phyloP scores from a whole-genome alignment of 2,329 filamentous ascomycete species.

The Aulographum hederae region DNA sequence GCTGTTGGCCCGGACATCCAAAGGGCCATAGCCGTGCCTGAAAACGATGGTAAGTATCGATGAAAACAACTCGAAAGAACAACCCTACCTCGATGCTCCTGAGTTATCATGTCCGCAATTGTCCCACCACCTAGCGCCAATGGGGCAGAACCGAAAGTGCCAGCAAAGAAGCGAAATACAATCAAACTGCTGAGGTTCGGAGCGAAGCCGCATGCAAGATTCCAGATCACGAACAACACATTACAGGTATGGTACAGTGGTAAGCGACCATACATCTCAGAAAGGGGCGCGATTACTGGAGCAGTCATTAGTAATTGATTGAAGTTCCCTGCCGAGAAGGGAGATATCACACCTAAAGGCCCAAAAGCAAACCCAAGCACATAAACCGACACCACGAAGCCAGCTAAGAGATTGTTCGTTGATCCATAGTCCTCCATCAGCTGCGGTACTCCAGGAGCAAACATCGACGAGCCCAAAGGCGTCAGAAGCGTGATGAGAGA shows the following conservation, averaged over 20 bases:
- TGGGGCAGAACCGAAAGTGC: slow-evolving; percentile 5
- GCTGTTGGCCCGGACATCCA: too few relatives aligned
- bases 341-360: slow-evolving; percentile 1
- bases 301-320: slow-evolving; percentile 1
- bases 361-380: neutral
- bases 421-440: slow-evolving; percentile 4
- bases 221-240: slow-evolving; percentile 2
- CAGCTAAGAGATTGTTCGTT: slow-evolving; percentile 4
- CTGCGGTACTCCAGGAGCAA: slow-evolving; percentile 7
- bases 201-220: slow-evolving; percentile 2
- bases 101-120: slow-evolving; percentile 7
- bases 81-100: slow-evolving; percentile 7
- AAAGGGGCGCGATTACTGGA: slow-evolving; percentile 5
- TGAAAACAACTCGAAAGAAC: too few relatives aligned
- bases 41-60: too few relatives aligned
- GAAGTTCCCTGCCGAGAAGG: slow-evolving; percentile 4
- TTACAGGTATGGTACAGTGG: slow-evolving; percentile 5
- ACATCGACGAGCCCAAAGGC: slow-evolving; percentile 4
- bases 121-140: slow-evolving; percentile 6
- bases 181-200: slow-evolving; percentile 5
- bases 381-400: slow-evolving; percentile 1
- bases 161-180: slow-evolving; percentile 5
- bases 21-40: too few relatives aligned
- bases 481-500: slow-evolving; percentile 5
- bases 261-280: slow-evolving; percentile 6